Evolutionary conservation across 192 early-diverging fungal genomes (phyloP), one percentile per base, ranked within the genome.

Genomic region (Allomyces arbusculus): DNA sequence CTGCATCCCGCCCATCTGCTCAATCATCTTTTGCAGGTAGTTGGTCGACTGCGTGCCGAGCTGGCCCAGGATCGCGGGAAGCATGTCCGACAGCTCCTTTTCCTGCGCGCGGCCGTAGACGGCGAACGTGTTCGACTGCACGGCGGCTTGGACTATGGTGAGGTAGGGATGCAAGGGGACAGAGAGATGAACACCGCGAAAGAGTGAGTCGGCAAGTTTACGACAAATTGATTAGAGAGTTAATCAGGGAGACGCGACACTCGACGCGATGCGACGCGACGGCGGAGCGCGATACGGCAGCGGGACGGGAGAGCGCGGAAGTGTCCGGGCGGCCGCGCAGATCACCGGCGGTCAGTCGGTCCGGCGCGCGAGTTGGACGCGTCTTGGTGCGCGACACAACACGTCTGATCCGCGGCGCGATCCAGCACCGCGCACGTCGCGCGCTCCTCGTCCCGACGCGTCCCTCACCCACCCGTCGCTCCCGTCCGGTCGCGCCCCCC

Each of bases 111-210:
- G 77, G 70, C 96, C 96, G 70, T 88, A 80, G 81, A 99, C 88
- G 65, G 89, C 88, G 77, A 91, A 93, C 74, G 94, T 97, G 88
- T 95, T 99, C 80, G 88, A 81, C 58, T 80, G 74, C 70, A 85
- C 73, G 67, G 90, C 83, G 64, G 90, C 87, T 73, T 91, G 82
- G 74, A 87, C 86, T 86, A 70, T n/a, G 14, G 62, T 4, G 20
- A 23, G 10, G 14, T 28, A 28, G 26, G 26, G 26, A 28, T n/a
- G n/a, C n/a, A n/a, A n/a, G n/a, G n/a, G n/a, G n/a, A n/a, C n/a
- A n/a, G n/a, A n/a, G n/a, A n/a, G n/a, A n/a, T n/a, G n/a, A n/a
- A n/a, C n/a, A n/a, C n/a, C n/a, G n/a, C 24, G n/a, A 22, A 3
- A 2, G 9, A 19, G 19, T 44, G 10, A 66, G 24, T 4, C 4